Conservation (phyloP, 2,329 filamentous ascomycete species). For the Dactylellina leptospora region DNA sequence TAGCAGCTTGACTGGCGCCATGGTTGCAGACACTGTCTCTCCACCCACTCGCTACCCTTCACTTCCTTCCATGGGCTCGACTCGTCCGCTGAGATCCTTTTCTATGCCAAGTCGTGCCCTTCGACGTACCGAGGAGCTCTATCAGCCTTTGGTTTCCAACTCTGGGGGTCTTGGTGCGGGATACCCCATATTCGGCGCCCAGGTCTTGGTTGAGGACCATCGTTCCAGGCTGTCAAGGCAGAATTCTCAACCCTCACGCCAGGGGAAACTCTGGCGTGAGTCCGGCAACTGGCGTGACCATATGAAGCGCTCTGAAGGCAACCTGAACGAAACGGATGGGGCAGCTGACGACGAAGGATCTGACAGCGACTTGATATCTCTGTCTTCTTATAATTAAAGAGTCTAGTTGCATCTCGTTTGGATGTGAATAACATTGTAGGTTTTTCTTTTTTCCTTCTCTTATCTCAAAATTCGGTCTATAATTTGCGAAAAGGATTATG, state of each 20-base stretch:
- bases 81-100: neutral
- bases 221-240: constrained; percentile 18
- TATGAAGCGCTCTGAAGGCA: neutral
- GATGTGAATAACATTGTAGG: too few species aligned
- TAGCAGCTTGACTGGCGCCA: constrained; percentile 3
- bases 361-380: constrained; percentile 44
- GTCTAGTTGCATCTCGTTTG: too few species aligned
- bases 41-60: neutral
- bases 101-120: neutral
- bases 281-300: constrained; percentile 11
- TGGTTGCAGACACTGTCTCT: constrained; percentile 3
- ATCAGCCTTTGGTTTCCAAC: constrained; percentile 1
- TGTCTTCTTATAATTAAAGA: constrained; percentile 28
- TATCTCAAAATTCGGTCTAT: neutral
- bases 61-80: neutral
- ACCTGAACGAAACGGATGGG: constrained; percentile 24
- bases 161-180: neutral
- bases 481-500: neutral
- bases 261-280: constrained; percentile 22
- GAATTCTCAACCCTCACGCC: neutral
- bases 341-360: constrained; percentile 45
- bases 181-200: constrained; percentile 3
- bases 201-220: neutral
- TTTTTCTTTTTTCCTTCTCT: neutral
- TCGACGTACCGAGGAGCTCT: neutral